A percentile compares a stretch with the other conserved stretches of the same genome.
These are phyloP conservation scores for Leccinellum luteum DNA, from an alignment of 768 basidiomycete genomes.

Conservation along the genomic window DNA sequence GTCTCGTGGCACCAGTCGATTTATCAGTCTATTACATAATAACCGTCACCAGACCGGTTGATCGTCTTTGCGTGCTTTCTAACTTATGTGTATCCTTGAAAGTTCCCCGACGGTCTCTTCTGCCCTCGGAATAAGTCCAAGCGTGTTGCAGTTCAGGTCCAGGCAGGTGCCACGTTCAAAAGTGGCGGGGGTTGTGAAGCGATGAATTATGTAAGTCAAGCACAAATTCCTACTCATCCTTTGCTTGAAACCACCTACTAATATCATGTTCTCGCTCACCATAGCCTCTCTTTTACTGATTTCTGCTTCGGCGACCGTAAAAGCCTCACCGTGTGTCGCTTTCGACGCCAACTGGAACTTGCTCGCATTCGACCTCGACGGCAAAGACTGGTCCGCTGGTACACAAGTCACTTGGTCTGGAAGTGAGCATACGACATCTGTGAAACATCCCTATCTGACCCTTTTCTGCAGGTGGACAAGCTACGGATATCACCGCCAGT, in stretches of 20 bases:
- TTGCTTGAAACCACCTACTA: not conserved
- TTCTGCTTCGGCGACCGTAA: conserved; percentile 33
- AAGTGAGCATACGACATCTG: conserved; percentile 33
- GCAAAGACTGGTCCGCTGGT: conserved; percentile 83
- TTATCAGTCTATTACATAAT: not conserved
- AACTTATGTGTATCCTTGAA: too few relatives aligned
- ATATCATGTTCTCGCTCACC: conserved; percentile 41
- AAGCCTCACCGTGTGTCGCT: conserved; percentile 60
- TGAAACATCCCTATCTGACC: conserved; percentile 1
- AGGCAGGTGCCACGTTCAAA: too few relatives aligned
- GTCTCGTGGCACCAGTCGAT: not conserved
- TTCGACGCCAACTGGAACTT: conserved; percentile 85
- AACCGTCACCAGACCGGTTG: not conserved
- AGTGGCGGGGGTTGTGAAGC: too few relatives aligned
- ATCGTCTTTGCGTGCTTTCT: too few relatives aligned
- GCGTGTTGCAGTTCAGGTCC: too few relatives aligned
- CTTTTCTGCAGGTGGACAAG: conserved; percentile 28
- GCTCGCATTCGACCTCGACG: conserved; percentile 79
- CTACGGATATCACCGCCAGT: conserved; percentile 66
- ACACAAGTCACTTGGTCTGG: conserved; percentile 65
- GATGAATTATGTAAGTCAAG: not conserved
- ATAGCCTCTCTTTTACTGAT: conserved; percentile 55
- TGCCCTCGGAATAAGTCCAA: too few relatives aligned
- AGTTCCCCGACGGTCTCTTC: too few relatives aligned
- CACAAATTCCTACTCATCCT: not conserved